Base-by-base conservation (phyloP, 2,329 filamentous ascomycete species). In the Botryotinia narcissicola region DNA sequence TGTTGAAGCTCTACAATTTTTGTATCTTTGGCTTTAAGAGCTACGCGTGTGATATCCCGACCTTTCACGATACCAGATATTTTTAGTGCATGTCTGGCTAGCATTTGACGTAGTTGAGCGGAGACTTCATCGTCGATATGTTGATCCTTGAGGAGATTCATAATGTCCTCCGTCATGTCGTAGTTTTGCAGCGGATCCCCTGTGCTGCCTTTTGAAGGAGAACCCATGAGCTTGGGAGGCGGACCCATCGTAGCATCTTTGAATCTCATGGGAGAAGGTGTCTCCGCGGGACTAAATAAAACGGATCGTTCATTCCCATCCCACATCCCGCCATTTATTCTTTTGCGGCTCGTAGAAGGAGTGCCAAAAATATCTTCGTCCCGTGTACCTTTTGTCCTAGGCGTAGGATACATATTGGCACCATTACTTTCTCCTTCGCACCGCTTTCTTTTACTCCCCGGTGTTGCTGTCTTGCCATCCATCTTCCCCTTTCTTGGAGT, bases 1-100 rank as follows among this genome's bases (percentile, higher is more conserved):
- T 92, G 84, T 84, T 90, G 87, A 82, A 97, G 82, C 81, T 92
- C 84, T 81, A 86, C 82, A 80, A 92, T 84, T 83, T 90, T 83
- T 80, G 88, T 82, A 84, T 95, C 91, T 76, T 90, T 90, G 7
- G 86, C 85, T 79, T 88, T 90, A 48, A 93, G 79, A 6, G 86
- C 87, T 14, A 87, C 81, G n/a, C 92, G 83, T 5, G 88, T 86
- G 10, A 91, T 87, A 74, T 95, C 92, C 3, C 92, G 84, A 0
- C 91, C 91, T 75, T 87, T 87, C 57, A 85, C 84, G 32, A 92
- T 84, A 0, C 92, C 92, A 77, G 87, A 88, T 0, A 86, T 85
- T 70, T 85, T 86, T 70, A 90, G 82, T 25, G 88, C 87, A 76
- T 92, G 86, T 62, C 83, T 86, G 51, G 86, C 84, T 46, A 93